Base-by-base conservation (phyloP, 2,329 filamentous ascomycete species). In the Fusarium mangiferae region DNA sequence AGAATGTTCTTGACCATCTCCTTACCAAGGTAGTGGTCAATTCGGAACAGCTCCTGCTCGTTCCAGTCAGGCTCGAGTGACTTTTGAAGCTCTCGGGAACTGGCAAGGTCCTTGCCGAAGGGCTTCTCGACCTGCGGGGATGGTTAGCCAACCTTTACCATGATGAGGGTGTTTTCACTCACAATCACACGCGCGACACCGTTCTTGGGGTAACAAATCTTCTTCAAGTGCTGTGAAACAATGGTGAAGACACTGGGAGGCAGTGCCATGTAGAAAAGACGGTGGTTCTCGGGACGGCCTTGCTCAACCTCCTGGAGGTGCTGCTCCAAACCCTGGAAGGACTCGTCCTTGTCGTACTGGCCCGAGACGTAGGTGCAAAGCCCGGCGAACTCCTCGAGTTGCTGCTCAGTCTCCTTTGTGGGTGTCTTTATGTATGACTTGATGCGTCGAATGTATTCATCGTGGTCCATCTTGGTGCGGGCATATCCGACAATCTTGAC, bases 1-100 rank as follows among this genome's bases (percentile, higher is more conserved):
- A 99, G 89, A 78, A 99, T 97, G 86, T 99, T 99, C 91, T 99
- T 99, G 80, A 99, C 96, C 96, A 99, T 99, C 86, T 99, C 96
- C 89, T 99, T 99, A 80, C 97, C 97, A 54, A 99, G 91, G 85
- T 99, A 99, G 87, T 99, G 96, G 84, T 99, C 96, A 80, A 99
- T 99, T 81, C 96, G 95, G 91, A 97, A 99, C 77, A 99, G 92
- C 86, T 99, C 96, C 61, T 98, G 96, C 85, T 99, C 97, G 81
- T 94, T 96, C 97, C 96, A 99, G 86, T 99, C 95, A 48, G 96
- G 96, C 82, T 96, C 94, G 73, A 99, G 90, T 13, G 96, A 97
- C 84, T 94, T 95, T 82, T 98, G 96, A 70, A 99, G 90, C 84
- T 98, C 94, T 68, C 96, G 92, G 61, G 96, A 98, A 86, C 95